Evolutionary conservation across 169 alveolate genomes (phyloP).

Genomic region (Amoebophrya sp.): DNA sequence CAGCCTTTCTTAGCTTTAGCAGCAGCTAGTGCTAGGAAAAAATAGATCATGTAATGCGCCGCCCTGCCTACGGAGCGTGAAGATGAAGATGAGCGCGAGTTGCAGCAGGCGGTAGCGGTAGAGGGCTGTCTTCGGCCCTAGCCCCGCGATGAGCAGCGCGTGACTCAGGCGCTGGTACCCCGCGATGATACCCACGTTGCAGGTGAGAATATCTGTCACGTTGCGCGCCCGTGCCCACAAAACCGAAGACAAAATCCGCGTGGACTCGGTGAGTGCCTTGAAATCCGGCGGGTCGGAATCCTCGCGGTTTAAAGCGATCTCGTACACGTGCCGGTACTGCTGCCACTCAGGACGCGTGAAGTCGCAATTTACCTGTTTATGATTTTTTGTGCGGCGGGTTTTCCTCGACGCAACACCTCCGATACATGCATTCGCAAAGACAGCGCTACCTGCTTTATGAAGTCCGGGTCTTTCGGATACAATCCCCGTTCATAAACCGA

Average conservation of each 20-base stretch:
- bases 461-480: neutral
- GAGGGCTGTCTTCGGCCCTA: neutral
- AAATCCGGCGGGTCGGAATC: neutral
- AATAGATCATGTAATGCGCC: too few species aligned
- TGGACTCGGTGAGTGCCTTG: too few species aligned
- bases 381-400: too few species aligned
- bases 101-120: neutral
- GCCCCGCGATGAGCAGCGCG: neutral
- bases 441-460: neutral
- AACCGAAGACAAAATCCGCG: neutral
- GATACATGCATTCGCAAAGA: neutral
- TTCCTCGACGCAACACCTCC: too few species aligned
- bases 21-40: too few species aligned
- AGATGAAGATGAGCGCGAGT: neutral
- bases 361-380: neutral
- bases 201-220: neutral
- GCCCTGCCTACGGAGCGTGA: too few species aligned
- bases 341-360: neutral
- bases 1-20: too few species aligned
- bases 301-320: neutral
- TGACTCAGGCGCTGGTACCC: neutral
- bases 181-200: conserved; percentile 13
- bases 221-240: neutral
- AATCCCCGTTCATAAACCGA: neutral
- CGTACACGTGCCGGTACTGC: neutral